Evolutionary conservation across 495 filamentous ascomycete genomes (phyloP).

Genomic region (Oidiodendron maius): DNA sequence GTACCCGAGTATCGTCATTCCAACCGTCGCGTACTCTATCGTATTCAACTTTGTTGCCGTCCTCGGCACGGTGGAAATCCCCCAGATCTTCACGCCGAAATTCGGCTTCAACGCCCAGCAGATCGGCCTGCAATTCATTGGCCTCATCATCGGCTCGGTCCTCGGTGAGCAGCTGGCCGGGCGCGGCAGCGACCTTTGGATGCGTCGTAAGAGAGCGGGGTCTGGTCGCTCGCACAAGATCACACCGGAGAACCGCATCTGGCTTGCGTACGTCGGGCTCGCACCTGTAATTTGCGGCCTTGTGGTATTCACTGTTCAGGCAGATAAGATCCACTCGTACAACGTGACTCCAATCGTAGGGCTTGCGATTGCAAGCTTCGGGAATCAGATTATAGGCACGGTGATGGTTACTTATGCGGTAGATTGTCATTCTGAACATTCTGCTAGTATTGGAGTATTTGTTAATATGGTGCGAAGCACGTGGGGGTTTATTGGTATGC

Average conservation of each 20-base stretch:
- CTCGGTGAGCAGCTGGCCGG: constrained; percentile 52
- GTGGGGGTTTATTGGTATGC: constrained; percentile 46
- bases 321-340: constrained; percentile 33
- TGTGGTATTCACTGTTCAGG: constrained; percentile 45
- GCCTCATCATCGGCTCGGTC: constrained; percentile 45
- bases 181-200: constrained; percentile 40
- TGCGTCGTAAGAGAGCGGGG: constrained; percentile 27
- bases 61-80: constrained; percentile 45
- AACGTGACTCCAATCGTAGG: constrained; percentile 46
- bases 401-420: constrained; percentile 47
- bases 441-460: constrained; percentile 47
- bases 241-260: constrained; percentile 39
- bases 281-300: constrained; percentile 38
- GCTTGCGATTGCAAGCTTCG: constrained; percentile 40
- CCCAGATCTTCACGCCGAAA: constrained; percentile 40
- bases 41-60: constrained; percentile 43
- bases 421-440: constrained; percentile 43
- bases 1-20: constrained; percentile 37
- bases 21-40: constrained; percentile 43
- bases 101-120: constrained; percentile 47
- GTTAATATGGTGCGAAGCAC: constrained; percentile 46
- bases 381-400: constrained; percentile 50
- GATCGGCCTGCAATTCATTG: constrained; percentile 46
- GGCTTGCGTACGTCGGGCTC: constrained; percentile 44
- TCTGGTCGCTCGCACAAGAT: constrained; percentile 22